Percentiles rank a stretch among this genome's conserved stretches.
Evolutionary conservation across 805 yeast species (phyloP).

Genomic region (Clavispora fructus): DNA sequence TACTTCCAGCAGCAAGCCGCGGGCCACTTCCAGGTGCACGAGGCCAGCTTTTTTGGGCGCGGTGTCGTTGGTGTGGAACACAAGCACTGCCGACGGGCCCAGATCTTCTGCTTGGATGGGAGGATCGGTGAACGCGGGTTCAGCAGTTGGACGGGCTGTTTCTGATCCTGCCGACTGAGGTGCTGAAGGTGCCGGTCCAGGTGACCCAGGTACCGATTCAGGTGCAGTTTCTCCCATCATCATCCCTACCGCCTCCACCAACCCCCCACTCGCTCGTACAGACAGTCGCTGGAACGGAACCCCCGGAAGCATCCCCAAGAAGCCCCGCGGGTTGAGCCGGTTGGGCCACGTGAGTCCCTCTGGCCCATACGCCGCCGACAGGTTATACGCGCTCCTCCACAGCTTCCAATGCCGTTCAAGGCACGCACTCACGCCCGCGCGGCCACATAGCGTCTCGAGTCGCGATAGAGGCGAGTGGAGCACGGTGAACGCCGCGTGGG

Average conservation of each 20-base stretch:
- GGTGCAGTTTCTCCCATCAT: too few relatives aligned
- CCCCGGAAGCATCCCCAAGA: slow-evolving; percentile 11
- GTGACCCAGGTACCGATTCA: too few relatives aligned
- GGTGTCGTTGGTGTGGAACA: not conserved
- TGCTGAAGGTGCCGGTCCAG: too few relatives aligned
- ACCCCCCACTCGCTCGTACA: not conserved
- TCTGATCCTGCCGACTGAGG: too few relatives aligned
- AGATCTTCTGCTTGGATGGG: too few relatives aligned
- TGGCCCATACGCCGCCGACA: slow-evolving; percentile 17
- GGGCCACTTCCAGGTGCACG: not conserved
- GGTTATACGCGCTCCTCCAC: slow-evolving; percentile 13
- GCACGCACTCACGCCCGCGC: slow-evolving; percentile 20
- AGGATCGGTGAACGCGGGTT: too few relatives aligned
- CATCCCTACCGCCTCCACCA: not conserved
- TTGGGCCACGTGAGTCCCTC: slow-evolving; percentile 30
- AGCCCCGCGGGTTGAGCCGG: slow-evolving; percentile 29
- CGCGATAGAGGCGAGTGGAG: slow-evolving; percentile 21
- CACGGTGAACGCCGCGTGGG: slow-evolving; percentile 23
- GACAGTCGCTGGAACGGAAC: not conserved
- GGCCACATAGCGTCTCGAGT: slow-evolving; percentile 13
- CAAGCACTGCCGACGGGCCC: not conserved
- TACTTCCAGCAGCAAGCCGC: not conserved
- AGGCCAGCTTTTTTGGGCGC: not conserved
- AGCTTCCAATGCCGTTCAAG: slow-evolving; percentile 22
- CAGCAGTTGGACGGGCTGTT: too few relatives aligned